Conservation (phyloP, 164 flowering plant species). For the Amborella trichopoda region DNA sequence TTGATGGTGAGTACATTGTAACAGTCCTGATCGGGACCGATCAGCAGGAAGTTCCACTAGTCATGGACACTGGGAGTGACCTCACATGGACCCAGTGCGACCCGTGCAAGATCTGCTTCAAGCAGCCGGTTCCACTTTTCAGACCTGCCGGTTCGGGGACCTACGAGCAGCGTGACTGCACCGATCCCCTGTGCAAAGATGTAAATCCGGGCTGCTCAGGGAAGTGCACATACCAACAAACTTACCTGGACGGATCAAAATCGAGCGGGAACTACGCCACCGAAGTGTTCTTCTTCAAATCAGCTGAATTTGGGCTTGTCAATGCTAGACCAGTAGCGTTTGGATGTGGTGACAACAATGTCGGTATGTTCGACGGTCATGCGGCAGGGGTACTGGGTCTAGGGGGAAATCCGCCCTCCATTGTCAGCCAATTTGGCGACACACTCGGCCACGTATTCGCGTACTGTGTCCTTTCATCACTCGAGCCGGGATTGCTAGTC, state of each 20-base stretch:
- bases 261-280: slow-evolving; percentile 26
- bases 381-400: slow-evolving; percentile 45
- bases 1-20: no score
- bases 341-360: slow-evolving; percentile 53
- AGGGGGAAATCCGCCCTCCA: slow-evolving; percentile 28
- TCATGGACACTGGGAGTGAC: slow-evolving; percentile 11
- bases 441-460: slow-evolving; percentile 33
- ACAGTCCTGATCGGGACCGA: slow-evolving; percentile 7
- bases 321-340: slow-evolving; percentile 20
- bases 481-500: slow-evolving; percentile 25
- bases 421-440: slow-evolving; percentile 29
- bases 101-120: slow-evolving; percentile 23
- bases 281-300: slow-evolving; percentile 22
- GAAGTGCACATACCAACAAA: slow-evolving; percentile 36
- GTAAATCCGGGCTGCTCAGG: slow-evolving; percentile 20
- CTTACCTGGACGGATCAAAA: slow-evolving; percentile 41
- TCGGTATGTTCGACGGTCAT: slow-evolving; percentile 29
- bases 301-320: no score
- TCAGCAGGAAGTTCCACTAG: neutral
- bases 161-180: slow-evolving; percentile 28
- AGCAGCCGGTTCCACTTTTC: slow-evolving; percentile 31
- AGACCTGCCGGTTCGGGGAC: slow-evolving; percentile 27
- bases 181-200: slow-evolving; percentile 15
- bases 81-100: slow-evolving; percentile 12
- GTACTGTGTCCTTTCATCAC: slow-evolving; percentile 37